phyloP scores from a whole-genome alignment of 2,329 filamentous ascomycete genomes.

The Alternaria solani region DNA sequence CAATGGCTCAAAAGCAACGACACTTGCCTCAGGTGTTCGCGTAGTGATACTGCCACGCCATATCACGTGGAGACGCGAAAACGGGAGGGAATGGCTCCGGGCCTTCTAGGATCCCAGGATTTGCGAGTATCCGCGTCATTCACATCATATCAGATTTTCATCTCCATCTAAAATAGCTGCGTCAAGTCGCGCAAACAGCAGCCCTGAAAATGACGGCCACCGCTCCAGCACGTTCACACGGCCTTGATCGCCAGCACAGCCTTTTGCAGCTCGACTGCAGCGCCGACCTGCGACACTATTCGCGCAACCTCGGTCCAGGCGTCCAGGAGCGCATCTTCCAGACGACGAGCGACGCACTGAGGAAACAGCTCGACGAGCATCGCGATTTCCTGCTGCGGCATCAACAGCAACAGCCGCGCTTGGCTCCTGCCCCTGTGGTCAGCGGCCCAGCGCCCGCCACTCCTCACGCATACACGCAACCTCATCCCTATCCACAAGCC shows the following conservation, averaged over 20 bases:
- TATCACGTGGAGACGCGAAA: slow-evolving; percentile 18
- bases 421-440: slow-evolving; percentile 16
- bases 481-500: slow-evolving; percentile 1
- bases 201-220: slow-evolving; percentile 15
- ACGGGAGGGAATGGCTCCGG: slow-evolving; percentile 3
- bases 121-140: slow-evolving; percentile 20
- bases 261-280: slow-evolving; percentile 34
- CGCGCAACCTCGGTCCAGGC: slow-evolving; percentile 32
- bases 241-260: slow-evolving; percentile 25
- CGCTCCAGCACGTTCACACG: slow-evolving; percentile 9
- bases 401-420: slow-evolving; percentile 19
- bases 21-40: neutral
- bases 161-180: slow-evolving; percentile 7
- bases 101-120: slow-evolving; percentile 5
- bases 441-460: slow-evolving; percentile 5
- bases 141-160: slow-evolving; percentile 9
- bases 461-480: slow-evolving; percentile 3
- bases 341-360: slow-evolving; percentile 28
- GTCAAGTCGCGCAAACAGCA: slow-evolving; percentile 3
- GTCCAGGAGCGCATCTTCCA: slow-evolving; percentile 32
- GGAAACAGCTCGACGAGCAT: slow-evolving; percentile 31
- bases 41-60: slow-evolving; percentile 5
- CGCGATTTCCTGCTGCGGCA: slow-evolving; percentile 28
- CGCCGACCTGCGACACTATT: slow-evolving; percentile 30
- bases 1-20: neutral